These are phyloP conservation scores for Dispira parvispora DNA, from an alignment of 192 early-diverging fungal genomes.

Conservation along the genomic window DNA sequence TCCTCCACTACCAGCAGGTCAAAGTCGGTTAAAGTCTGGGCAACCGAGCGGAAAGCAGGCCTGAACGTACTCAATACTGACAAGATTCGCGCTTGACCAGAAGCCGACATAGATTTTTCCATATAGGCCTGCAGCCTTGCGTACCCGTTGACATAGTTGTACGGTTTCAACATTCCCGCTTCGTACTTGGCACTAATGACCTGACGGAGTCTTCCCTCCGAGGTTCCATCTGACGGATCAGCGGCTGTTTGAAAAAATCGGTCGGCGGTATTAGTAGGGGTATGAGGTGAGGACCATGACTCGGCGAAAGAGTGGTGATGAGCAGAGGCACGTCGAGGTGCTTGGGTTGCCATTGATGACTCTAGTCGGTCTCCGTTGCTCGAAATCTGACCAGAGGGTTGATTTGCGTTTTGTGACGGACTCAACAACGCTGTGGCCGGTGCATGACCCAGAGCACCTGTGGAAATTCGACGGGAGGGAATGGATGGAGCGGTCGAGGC, in stretches of 20 bases:
- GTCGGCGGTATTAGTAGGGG: constrained; percentile 43
- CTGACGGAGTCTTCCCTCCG: constrained; percentile 75
- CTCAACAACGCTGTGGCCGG: no score
- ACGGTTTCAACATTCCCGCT: constrained; percentile 89
- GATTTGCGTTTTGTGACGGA: no score
- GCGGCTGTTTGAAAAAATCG: constrained; percentile 85
- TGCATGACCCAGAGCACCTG: no score
- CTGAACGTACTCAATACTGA: constrained; percentile 79
- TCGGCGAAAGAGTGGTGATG: no score
- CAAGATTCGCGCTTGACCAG: constrained; percentile 59
- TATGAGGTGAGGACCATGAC: no score
- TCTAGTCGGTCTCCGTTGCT: no score
- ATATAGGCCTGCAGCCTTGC: constrained; percentile 77
- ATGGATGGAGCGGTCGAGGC: no score
- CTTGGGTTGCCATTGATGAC: no score
- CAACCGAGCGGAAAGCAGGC: constrained; percentile 73
- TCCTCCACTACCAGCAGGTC: constrained; percentile 92
- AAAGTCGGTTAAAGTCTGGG: constrained; percentile 79
- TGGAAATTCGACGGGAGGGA: no score
- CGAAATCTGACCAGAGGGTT: no score
- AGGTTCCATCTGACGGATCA: constrained; percentile 70
- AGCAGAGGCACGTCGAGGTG: no score
- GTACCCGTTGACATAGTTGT: constrained; percentile 90
- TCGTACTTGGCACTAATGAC: constrained; percentile 93
- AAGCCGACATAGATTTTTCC: constrained; percentile 64